These are phyloP conservation scores for Solanum medicagineum DNA, from an alignment of 257 asterid species.

Conservation along the genomic window DNA sequence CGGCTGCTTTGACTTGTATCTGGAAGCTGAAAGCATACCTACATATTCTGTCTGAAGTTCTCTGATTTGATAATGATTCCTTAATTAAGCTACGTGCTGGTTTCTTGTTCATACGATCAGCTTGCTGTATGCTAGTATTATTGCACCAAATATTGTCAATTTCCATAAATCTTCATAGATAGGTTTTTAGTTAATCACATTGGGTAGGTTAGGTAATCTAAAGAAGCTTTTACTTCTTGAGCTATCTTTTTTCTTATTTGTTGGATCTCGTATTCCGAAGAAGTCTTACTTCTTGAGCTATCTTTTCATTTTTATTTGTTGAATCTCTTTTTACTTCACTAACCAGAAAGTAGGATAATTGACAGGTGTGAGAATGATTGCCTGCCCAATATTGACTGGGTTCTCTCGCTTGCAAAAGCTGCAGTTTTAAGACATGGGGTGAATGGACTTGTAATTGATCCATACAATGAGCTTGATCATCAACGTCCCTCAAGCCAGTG, in stretches of 20 bases:
- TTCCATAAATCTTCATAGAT: not conserved
- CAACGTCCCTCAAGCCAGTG: conserved; percentile 76
- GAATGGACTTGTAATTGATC: conserved; percentile 91
- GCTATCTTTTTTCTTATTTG: not conserved
- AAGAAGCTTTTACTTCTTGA: not conserved
- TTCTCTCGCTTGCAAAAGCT: conserved; percentile 80
- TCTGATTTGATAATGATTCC: not conserved
- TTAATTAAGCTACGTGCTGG: not conserved
- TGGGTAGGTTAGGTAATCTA: not conserved
- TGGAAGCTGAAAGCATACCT: not conserved
- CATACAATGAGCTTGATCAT: conserved; percentile 97
- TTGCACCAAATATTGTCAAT: not conserved
- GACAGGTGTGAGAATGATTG: conserved; percentile 87
- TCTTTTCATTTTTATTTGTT: not conserved
- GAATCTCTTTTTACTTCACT: not conserved
- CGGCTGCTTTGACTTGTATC: not conserved
- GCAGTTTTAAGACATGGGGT: conserved; percentile 92
- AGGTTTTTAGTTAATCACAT: not conserved
- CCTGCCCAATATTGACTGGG: conserved; percentile 87
- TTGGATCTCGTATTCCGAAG: not conserved
- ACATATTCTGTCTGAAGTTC: not conserved
- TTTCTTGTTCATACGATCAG: not conserved
- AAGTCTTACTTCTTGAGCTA: not conserved
- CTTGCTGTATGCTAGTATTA: not conserved
- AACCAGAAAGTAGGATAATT: conserved; percentile 6